Evolutionary conservation across 1,284 basidiomycete species (phyloP), one percentile per base, ranked within the genome.

Genomic region (Cryptococcus amylolentus): DNA sequence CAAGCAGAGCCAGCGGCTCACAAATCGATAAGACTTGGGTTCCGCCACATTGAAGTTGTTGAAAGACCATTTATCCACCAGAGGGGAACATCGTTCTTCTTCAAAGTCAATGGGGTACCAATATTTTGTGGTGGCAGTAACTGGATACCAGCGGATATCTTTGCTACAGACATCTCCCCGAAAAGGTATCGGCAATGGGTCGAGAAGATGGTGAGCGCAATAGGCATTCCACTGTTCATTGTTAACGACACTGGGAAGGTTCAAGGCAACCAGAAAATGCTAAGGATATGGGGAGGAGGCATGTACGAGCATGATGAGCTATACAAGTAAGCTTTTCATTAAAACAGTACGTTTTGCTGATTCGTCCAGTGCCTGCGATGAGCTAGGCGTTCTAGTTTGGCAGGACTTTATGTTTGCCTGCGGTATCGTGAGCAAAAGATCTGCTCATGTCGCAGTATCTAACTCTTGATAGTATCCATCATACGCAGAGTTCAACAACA

Each of bases 61-160:
- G 86, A 94, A 76, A 86, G 90, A 35, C 81, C 84, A 41, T 80
- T 94, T 4, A 68, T 83, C 16, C 88, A 84, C 62, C 83, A 88
- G 65, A 82, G 83, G 10, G 91, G 91, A 2, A 82, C 85, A 12
- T 85, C 86, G 0, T 95, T 94, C 81, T 75, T 91, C 40, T 96
- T 96, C 72, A 87, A 91, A 71, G 82, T 95, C 68, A 95, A 95
- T 74, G 89, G 89, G 50, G 78, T 89, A 59, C 81, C 88, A 45
- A 81, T 94, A n/a, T 96, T 95, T 72, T 88, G 87, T 67, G 92
- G 89, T 60, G 91, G 87, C 82, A 89, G 88, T 2, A 95, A 94
- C 73, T 95, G 91, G 91, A 94, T 95, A 65, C 91, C 91, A 3
- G 88, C 87, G 0, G 90, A 94, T 72, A 89, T 85, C 4, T 91